Evolutionary conservation across 1,284 basidiomycete species (phyloP), one percentile per base, ranked within the genome.

Genomic region (Pascua sp.): DNA sequence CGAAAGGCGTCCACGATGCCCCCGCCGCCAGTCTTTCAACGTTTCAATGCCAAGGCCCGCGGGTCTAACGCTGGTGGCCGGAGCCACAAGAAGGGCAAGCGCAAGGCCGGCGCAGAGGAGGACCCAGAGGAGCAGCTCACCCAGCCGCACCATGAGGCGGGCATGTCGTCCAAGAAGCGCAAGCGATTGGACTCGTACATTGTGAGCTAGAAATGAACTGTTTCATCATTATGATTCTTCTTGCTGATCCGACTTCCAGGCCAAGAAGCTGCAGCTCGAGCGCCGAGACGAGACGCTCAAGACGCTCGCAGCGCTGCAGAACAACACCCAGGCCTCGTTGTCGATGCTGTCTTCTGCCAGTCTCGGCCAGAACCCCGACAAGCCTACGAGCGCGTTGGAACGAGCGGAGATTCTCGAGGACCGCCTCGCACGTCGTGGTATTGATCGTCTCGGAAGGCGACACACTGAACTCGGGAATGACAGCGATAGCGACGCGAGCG

Each of bases 361-460:
- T 3, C 58, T 71, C 1, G 74, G 73, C 8, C 77, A 78, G 59
- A 73, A 72, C 47, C 77, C 77, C 0, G 24, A 65, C 2, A 68
- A 67, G 18, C 75, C 75, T 1, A 67, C 67, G 2, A 76, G 71
- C 39, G 75, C 77, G 0, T 56, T 69, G 46, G 68, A 78, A 45
- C 86, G 95, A 69, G 88, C 88, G 0, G 84, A 89, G 47, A 86
- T 85, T 68, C 88, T 90, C 60, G 90, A 91, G 73, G 86, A 85
- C 64, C 80, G 86, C 12, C 82, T 84, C 57, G 85, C 86, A 11
- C 80, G 87, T 49, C 81, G 89, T 50, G 85, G 86, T 55, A 86
- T 85, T 81, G 81, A 70, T 63, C 83, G 83, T 67, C 79, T 80
- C 38, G 73, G 77, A 42, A 79, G 74, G 48, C 81, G 79, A 57